Evolutionary conservation across 129 eudicot species (phyloP).

Genomic region (Erigeron canadensis): DNA sequence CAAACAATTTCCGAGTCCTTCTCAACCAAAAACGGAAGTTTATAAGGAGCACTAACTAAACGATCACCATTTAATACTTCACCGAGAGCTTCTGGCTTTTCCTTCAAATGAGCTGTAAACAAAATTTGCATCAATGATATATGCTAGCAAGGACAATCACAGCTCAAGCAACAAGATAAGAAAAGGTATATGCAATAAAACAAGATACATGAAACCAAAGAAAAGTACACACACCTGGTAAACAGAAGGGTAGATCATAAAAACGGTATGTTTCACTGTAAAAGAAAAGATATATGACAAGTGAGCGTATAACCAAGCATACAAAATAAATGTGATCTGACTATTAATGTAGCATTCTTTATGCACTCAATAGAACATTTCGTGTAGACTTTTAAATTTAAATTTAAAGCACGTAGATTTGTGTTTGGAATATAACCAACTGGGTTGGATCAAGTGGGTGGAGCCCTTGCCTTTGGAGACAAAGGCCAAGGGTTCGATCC

Average conservation of each 20-base stretch:
- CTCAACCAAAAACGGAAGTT: conserved; percentile 60
- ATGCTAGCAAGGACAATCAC: conserved; percentile 6
- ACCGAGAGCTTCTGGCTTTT: conserved; percentile 81
- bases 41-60: conserved; percentile 77
- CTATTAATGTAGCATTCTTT: too few species aligned
- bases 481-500: too few species aligned
- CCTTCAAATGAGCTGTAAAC: conserved; percentile 52
- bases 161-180: conserved; percentile 9
- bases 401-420: too few species aligned
- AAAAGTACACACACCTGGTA: conserved; percentile 43
- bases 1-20: conserved; percentile 68
- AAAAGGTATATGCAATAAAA: not conserved
- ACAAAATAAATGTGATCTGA: too few species aligned
- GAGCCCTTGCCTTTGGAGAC: too few species aligned
- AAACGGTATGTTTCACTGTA: conserved; percentile 68
- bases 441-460: too few species aligned
- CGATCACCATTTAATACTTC: conserved; percentile 87
- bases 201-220: not conserved
- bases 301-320: not conserved
- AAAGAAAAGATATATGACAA: not conserved
- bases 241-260: conserved; percentile 53
- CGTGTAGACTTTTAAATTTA: too few species aligned
- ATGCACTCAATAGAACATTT: too few species aligned
- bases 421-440: too few species aligned
- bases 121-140: conserved; percentile 1